Base-by-base conservation (phyloP, 768 basidiomycete species). In the Boletales sp. region DNA sequence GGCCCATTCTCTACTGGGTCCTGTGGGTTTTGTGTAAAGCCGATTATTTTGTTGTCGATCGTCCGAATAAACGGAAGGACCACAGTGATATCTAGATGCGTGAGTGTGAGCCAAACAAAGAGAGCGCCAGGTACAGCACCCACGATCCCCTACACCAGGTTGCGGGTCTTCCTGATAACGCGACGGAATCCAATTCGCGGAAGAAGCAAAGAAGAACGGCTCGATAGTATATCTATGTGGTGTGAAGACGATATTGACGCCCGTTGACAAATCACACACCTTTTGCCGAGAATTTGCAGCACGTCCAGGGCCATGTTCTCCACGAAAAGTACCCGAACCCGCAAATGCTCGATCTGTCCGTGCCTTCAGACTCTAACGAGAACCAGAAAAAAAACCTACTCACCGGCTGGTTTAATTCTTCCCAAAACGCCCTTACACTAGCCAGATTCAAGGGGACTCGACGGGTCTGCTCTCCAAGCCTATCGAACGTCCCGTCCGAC, bases 131-230 rank as follows among this genome's bases (percentile, higher is more conserved):
- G 50, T 18, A 30, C 31, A 48, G 40, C 34, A 64, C 74, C 49
- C 44, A 75, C 74, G 75, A 46, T 76, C 74, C 40, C 68, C 71
- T 41, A 57, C 10, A 4, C 46, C 57, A 2, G 36, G 46, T 2
- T 50, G 49, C 12, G 60, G 51, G 30, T 67, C 54, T 49, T 75
- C 74, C 51, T 74, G 72, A 44, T 72, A 76, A 32, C 73, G 70
- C 0, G 72, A 70, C 1, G 74, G 72, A 41, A 74, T 74, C 65
- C 71, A 69, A 48, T 73, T 72, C 15, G 72, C 49, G 0, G 74
- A 74, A 0, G 71, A 74, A 11, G 73, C 69, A 47, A 73, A 75
- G 57, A 73, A 76, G 55, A 75, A 73, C 0, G 74, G 73, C 49
- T 75, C 73, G 25, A 75, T 67, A 45, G 69, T 57, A 42, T 69